These are phyloP conservation scores for Aspergillus funiculosus DNA, from an alignment of 495 filamentous ascomycete species.

Conservation along the genomic window DNA sequence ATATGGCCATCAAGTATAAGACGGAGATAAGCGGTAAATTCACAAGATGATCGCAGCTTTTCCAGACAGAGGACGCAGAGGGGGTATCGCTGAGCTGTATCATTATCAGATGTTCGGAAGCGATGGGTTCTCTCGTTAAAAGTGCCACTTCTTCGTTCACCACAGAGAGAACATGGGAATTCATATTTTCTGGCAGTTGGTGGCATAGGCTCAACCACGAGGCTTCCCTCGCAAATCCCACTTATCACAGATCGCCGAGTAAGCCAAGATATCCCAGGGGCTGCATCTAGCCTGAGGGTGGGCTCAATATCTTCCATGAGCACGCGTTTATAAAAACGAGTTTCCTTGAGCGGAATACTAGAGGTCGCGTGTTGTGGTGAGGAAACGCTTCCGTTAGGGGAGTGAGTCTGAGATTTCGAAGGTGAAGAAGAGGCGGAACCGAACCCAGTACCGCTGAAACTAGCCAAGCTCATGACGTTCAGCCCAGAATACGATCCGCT, in stretches of 20 bases:
- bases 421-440: constrained; percentile 40
- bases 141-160: constrained; percentile 66
- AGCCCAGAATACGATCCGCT: constrained; percentile 64
- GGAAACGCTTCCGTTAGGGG: constrained; percentile 36
- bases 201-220: constrained; percentile 84
- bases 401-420: constrained; percentile 35
- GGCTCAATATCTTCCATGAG: constrained; percentile 91
- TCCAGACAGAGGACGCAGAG: constrained; percentile 81
- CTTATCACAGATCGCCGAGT: constrained; percentile 75
- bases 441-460: constrained; percentile 42
- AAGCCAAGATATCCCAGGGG: constrained; percentile 90
- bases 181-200: constrained; percentile 51
- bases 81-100: constrained; percentile 80
- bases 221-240: constrained; percentile 76
- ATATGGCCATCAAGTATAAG: constrained; percentile 87
- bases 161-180: constrained; percentile 82
- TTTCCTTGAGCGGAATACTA: constrained; percentile 68
- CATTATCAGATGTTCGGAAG: constrained; percentile 79
- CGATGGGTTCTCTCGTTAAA: constrained; percentile 73
- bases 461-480: constrained; percentile 55
- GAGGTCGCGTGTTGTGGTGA: constrained; percentile 30
- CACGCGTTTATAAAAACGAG: constrained; percentile 85
- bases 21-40: constrained; percentile 84
- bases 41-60: constrained; percentile 80
- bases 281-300: constrained; percentile 78